phyloP scores from a whole-genome alignment of 2,329 filamentous ascomycete genomes.

The Cladobotryum mycophilum region DNA sequence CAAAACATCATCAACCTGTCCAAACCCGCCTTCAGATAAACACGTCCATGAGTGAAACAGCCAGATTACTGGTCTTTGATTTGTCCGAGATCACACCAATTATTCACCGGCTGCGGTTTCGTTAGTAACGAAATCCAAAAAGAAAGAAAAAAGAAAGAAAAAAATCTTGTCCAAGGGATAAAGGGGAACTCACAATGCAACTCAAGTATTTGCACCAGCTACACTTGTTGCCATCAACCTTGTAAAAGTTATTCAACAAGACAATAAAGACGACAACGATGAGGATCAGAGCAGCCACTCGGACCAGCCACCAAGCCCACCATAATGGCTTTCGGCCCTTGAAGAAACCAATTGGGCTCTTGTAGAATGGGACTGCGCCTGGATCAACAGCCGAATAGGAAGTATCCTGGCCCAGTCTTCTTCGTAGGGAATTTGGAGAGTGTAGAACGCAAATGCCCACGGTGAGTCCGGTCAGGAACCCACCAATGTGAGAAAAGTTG shows the following conservation, averaged over 20 bases:
- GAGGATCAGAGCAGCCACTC: constrained; percentile 70
- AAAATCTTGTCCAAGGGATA: background rate
- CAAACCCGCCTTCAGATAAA: constrained; percentile 7
- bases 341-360: constrained; percentile 72
- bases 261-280: constrained; percentile 81
- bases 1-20: constrained; percentile 8
- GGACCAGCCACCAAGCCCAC: constrained; percentile 96
- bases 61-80: constrained; percentile 17
- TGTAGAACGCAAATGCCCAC: constrained; percentile 83
- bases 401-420: constrained; percentile 63
- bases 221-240: constrained; percentile 61
- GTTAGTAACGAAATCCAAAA: constrained; percentile 21
- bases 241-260: constrained; percentile 87
- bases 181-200: constrained; percentile 66
- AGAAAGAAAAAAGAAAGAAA: too few species aligned
- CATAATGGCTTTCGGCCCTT: constrained; percentile 86
- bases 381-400: constrained; percentile 64
- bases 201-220: constrained; percentile 93
- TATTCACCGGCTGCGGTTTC: constrained; percentile 49
- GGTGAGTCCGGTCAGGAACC: constrained; percentile 85
- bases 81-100: constrained; percentile 57
- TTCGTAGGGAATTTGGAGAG: constrained; percentile 74
- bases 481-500: constrained; percentile 96
- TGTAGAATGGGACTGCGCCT: constrained; percentile 48
- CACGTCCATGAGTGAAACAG: background rate